Evolutionary conservation across 352 stramenopile species (phyloP).

Genomic region (Phytophthora sp.): DNA sequence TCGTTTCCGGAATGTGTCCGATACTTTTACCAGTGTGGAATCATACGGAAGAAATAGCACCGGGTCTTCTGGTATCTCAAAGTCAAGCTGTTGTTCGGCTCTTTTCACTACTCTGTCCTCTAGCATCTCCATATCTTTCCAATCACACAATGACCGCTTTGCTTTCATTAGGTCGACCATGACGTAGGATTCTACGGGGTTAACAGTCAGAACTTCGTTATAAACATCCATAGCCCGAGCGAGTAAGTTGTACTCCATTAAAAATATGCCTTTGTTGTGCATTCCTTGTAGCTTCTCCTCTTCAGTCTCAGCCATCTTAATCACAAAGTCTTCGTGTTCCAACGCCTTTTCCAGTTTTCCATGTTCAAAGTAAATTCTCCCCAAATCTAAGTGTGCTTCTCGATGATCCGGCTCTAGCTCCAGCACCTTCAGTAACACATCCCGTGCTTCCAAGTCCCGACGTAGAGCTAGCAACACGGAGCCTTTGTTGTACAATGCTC

Average conservation of each 20-base stretch:
- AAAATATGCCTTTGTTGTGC: conserved; percentile 80
- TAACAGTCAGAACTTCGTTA: conserved; percentile 43
- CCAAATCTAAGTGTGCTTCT: conserved; percentile 60
- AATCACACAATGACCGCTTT: conserved; percentile 65
- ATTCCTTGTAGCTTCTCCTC: conserved; percentile 37
- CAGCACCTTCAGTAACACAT: conserved; percentile 46
- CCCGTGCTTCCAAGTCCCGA: conserved; percentile 40
- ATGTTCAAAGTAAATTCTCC: conserved; percentile 56
- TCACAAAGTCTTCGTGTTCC: conserved; percentile 49
- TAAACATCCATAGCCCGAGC: conserved; percentile 49
- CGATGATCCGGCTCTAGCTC: conserved; percentile 45
- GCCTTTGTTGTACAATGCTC: conserved; percentile 77
- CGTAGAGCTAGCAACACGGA: conserved; percentile 54
- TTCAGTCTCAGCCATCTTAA: conserved; percentile 18
- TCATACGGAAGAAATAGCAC: conserved; percentile 72
- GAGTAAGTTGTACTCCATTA: conserved; percentile 52
- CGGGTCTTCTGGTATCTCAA: background rate
- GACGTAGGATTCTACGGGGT: conserved; percentile 39
- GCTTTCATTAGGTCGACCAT: conserved; percentile 60
- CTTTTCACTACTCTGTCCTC: conserved; percentile 47
- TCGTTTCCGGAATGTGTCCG: conserved; percentile 51
- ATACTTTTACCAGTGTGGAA: conserved; percentile 61
- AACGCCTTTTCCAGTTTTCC: conserved; percentile 46
- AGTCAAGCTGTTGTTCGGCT: conserved; percentile 25
- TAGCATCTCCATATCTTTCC: conserved; percentile 53